Base-by-base conservation (phyloP, 352 stramenopile species). In the Blastocystis sp. region DNA sequence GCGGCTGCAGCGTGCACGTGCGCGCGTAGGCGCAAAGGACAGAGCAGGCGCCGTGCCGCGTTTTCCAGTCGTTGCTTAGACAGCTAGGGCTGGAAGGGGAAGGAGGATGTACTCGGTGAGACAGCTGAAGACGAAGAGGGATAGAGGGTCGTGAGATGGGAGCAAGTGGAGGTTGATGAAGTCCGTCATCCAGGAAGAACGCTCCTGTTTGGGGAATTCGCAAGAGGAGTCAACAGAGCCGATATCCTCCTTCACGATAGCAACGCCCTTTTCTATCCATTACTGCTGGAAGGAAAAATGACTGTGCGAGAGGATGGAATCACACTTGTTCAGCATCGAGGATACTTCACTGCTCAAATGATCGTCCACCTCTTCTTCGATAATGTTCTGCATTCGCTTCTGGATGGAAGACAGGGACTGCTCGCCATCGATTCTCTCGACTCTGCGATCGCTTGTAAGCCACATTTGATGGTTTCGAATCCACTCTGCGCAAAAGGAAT, bases 391-490 rank as follows among this genome's bases (percentile, higher is more conserved):
- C 28, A 84, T 28, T 45, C 69, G 65, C 1, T 34, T 41, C 52
- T 84, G 74, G 23, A 84, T 41, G 19, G 34, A 45, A 1, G 28
- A 53, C 17, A 45, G 40, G 7, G 56, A 28, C 14, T 84, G n/a
- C 7, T 38, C 48, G 10, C 14, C 40, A 17, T 66, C 60, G 38
- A 84, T 40, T 3, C 19, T 28, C 21, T 84, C 74, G 10, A 84
- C 74, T 21, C 60, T 14, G 1, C 74, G 19, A 23, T 84, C 56
- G 48, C 74, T 84, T 14, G 74, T 69, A 19, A 84, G 38, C 74
- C 74, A 84, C 14, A 53, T 67, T 28, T 84, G 74, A n/a, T 59
- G 45, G 38, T 41, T 28, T 17, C 74, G 74, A 84, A 84, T 84
- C 11, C 53, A 48, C 14, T 28, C n/a, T 28, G 74, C 59, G 4